These are phyloP conservation scores for Sugiyamaella xylanicola DNA, from an alignment of 1,139 yeast species.

Conservation along the genomic window DNA sequence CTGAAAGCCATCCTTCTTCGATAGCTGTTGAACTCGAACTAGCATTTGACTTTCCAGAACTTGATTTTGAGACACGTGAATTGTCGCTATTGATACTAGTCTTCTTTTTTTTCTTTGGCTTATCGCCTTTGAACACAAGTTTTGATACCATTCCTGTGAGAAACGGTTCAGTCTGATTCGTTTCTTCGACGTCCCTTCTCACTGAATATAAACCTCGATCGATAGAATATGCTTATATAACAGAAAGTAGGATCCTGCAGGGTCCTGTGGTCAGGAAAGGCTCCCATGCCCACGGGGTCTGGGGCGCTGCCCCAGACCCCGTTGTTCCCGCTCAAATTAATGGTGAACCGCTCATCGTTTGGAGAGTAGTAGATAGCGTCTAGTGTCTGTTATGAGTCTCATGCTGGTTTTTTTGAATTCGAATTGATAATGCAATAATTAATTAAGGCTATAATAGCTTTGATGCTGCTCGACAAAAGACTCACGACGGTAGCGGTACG, in stretches of 20 bases:
- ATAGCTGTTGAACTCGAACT: not conserved
- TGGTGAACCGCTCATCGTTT: not conserved
- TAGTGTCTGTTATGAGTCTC: too few relatives aligned
- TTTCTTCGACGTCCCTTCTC: too few relatives aligned
- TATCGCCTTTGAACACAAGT: slow-evolving; percentile 49
- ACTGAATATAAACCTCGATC: not conserved
- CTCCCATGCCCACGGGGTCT: too few relatives aligned
- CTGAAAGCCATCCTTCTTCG: slow-evolving; percentile 46
- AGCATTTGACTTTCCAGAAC: slow-evolving; percentile 18
- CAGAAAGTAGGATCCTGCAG: not conserved
- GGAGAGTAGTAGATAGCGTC: not conserved
- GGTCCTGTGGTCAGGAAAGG: not conserved
- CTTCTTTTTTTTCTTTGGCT: slow-evolving; percentile 36
- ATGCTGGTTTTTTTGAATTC: too few relatives aligned
- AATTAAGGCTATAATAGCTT: slow-evolving; percentile 30
- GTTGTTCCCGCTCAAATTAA: not conserved
- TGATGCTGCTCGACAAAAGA: slow-evolving; percentile 30
- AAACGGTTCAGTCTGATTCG: not conserved
- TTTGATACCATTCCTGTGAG: slow-evolving; percentile 46
- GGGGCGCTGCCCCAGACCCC: not conserved
- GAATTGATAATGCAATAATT: too few relatives aligned
- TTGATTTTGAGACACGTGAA: slow-evolving; percentile 5
- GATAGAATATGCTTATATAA: slow-evolving; percentile 4
- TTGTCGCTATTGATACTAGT: not conserved
- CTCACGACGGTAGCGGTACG: slow-evolving; percentile 26